Conservation (phyloP, 768 basidiomycete genomes). For the Punctularia strigosozonata region DNA sequence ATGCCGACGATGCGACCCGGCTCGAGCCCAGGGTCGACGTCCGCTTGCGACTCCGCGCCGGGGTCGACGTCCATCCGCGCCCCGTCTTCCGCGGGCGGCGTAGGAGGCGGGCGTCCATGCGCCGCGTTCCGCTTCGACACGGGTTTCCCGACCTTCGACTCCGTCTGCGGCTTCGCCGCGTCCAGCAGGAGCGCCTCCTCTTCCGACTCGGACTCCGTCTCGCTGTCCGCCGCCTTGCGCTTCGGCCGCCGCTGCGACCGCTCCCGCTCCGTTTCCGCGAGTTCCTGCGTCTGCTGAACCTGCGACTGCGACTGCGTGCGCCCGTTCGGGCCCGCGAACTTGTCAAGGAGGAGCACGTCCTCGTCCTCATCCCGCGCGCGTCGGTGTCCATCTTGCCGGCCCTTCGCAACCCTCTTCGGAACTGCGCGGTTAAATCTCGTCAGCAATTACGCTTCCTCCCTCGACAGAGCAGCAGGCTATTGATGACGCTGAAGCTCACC, state of each 20-base stretch:
- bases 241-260: conserved; percentile 12
- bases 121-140: too few relatives aligned
- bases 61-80: too few relatives aligned
- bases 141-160: conserved; percentile 7
- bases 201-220: conserved; percentile 33
- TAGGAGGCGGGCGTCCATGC: conserved; percentile 14
- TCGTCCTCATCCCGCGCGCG: conserved; percentile 50
- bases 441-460: background rate
- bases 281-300: conserved; percentile 8
- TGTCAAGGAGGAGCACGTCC: conserved; percentile 52
- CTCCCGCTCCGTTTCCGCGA: conserved; percentile 12
- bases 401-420: conserved; percentile 45
- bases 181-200: conserved; percentile 18
- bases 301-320: conserved; percentile 9
- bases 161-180: conserved; percentile 6
- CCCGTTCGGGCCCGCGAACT: conserved; percentile 10
- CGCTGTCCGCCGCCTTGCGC: conserved; percentile 39
- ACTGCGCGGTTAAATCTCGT: conserved; percentile 26
- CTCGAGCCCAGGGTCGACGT: conserved; percentile 39
- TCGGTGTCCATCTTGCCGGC: conserved; percentile 51
- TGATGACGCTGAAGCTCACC: conserved; percentile 27
- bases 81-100: conserved; percentile 43
- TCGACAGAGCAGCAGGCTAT: too few relatives aligned
- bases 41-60: conserved; percentile 14
- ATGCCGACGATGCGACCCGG: conserved; percentile 69